Evolutionary conservation across 2,329 filamentous ascomycete species (phyloP), one percentile per base, ranked within the genome.

Genomic region (Aspergillus eucalypticola): DNA sequence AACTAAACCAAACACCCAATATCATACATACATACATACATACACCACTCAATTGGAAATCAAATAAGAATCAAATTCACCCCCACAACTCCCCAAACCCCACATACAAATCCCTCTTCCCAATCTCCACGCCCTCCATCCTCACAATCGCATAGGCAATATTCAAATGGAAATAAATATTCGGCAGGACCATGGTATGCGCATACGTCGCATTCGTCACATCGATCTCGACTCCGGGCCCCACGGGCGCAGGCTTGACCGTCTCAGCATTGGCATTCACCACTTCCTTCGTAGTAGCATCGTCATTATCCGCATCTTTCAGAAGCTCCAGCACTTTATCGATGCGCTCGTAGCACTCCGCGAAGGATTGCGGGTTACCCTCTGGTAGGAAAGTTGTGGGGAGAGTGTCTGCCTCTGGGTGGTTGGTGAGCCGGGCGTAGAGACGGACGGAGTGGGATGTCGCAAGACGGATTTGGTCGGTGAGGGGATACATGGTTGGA

Each of bases 401-500:
- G 32, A 35, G 32, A 6, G 32, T 35, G 0, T 35, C 32, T 35
- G 32, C 62, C 6, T 64, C 55, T 0, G 68, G 59, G 6, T 71
- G 70, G 46, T 54, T 66, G 15, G 67, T 71, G 15, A 73, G 59
- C 39, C 66, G 58, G 13, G 71, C 71, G 41, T 57, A 62, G 1
- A 72, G 39, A 32, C 68, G 65, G 56, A 67, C 70, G 1, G 64
- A 60, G 59, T 60, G 69, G 50, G 71, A 67, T 21, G 69, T 66
- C 3, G 64, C 59, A n/a, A 73, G 23, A 50, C 68, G 69, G 49
- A 73, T 56, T 56, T 71, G 62, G 59, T 65, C 61, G 48, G 61
- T n/a, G 15, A 71, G 42, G 3, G 69, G 66, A 46, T 68, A 63
- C 67, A 71, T 71, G 60, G 67, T 63, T 1, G 59, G 53, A 51